phyloP scores from a whole-genome alignment of 352 stramenopile genomes.

The Thalassiosira ordinaria region DNA sequence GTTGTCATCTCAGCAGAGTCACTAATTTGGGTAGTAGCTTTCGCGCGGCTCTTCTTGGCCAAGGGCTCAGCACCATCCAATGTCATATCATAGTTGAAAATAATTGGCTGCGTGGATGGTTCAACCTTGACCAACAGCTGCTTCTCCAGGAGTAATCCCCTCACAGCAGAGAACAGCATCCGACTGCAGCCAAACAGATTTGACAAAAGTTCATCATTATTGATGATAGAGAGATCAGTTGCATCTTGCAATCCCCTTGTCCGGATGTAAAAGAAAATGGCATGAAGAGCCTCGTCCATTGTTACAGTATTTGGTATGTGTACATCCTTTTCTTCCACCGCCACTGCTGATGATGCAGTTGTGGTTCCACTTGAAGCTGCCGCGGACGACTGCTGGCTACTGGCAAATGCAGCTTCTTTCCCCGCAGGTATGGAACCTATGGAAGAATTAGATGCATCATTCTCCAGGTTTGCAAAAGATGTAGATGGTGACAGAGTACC shows the following conservation, averaged over 20 bases:
- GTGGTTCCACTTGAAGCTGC: neutral
- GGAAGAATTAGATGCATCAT: slow-evolving; percentile 35
- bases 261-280: slow-evolving; percentile 75
- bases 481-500: neutral
- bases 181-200: slow-evolving; percentile 70
- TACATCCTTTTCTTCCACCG: slow-evolving; percentile 32
- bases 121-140: slow-evolving; percentile 46
- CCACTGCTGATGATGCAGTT: neutral
- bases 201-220: slow-evolving; percentile 68
- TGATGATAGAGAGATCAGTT: slow-evolving; percentile 67
- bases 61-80: slow-evolving; percentile 45
- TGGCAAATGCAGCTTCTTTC: slow-evolving; percentile 13
- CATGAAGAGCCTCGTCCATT: slow-evolving; percentile 69
- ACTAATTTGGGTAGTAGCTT: neutral
- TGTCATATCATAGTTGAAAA: slow-evolving; percentile 63
- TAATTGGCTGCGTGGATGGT: slow-evolving; percentile 47
- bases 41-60: slow-evolving; percentile 3
- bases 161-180: slow-evolving; percentile 57
- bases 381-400: slow-evolving; percentile 7
- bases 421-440: neutral
- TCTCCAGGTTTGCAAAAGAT: slow-evolving; percentile 23
- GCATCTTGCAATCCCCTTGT: slow-evolving; percentile 68
- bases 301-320: slow-evolving; percentile 68
- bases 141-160: slow-evolving; percentile 41
- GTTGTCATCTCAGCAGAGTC: slow-evolving; percentile 11